Evolutionary conservation across 1,284 basidiomycete genomes (phyloP), one percentile per base, ranked within the genome.

Genomic region (Boletus sp.): DNA sequence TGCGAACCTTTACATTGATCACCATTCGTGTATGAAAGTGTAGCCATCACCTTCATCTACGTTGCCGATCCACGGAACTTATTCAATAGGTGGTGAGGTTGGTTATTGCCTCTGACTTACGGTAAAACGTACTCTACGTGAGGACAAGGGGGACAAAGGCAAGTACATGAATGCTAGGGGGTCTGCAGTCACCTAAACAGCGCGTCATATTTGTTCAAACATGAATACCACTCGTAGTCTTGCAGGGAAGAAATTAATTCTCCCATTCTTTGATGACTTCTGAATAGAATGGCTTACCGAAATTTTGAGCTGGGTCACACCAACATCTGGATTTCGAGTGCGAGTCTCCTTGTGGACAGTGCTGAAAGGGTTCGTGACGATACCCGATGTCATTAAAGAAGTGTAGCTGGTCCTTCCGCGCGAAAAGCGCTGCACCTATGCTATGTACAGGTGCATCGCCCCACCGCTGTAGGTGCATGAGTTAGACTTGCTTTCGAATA

Each of bases 391-490:
- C 72, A 32, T 70, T 57, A 70, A 92, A 91, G 69, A 89, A 91
- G 65, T 91, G 84, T 46, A 94, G 80, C 65, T 93, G 84, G 8
- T 89, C 84, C 60, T 87, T 90, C 50, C 72, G 76, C 1, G 85
- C 85, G 59, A 94, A 88, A 23, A 94, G 72, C 1, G 88, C 84
- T 0, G 88, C 91, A 27, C 84, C 92, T 56, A 94, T 90, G 47
- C 84, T 88, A 62, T 93, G 91, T 3, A 93, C 87, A 2, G 90
- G 92, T 6, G 93, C 93, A 69, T 96, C 93, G 34, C 92, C 93
- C 91, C 90, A 91, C 30, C 89, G 79, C 77, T 83, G 51, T 38
- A 3, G 35, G 17, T 20, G 19, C 3, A 27, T 16, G n/a, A 30
- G 33, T 35, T 30, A 39, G 17, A 20, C 23, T 5, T 42, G 10